A percentile compares a stretch with the other conserved stretches of the same genome.
Conservation (phyloP, 176 grass and related monocot species). For the Rhynchospora pubera region DNA sequence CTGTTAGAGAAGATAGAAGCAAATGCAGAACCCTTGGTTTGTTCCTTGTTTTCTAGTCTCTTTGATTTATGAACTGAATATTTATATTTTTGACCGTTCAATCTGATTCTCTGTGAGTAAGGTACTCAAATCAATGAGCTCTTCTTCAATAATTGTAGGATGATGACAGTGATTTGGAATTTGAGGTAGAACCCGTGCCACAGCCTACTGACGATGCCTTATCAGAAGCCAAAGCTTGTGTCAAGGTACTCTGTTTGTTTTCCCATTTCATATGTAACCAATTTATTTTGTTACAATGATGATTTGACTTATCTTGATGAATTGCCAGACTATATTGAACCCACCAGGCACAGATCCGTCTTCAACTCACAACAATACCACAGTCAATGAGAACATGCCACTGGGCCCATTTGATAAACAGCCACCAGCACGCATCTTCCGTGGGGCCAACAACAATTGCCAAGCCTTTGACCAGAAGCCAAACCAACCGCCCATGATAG, state of each 20-base stretch:
- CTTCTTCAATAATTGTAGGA: constrained; percentile 35
- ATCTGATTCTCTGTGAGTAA: background rate
- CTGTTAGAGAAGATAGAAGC: constrained; percentile 37
- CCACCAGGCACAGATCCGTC: constrained; percentile 36
- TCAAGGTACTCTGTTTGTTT: constrained; percentile 43
- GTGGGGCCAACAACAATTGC: constrained; percentile 29
- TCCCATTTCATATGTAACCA: background rate
- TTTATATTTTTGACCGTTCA: background rate
- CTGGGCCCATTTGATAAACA: constrained; percentile 63
- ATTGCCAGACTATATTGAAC: constrained; percentile 57
- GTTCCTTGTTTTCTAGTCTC: constrained; percentile 10
- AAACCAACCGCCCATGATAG: background rate
- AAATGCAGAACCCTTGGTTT: constrained; percentile 50
- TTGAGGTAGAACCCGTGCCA: constrained; percentile 60
- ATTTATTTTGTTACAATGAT: background rate
- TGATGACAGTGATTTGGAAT: constrained; percentile 91
- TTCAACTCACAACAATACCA: constrained; percentile 33
- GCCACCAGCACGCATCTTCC: constrained; percentile 28
- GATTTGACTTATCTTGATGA: constrained; percentile 5
- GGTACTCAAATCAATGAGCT: background rate
- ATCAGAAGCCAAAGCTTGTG: constrained; percentile 49
- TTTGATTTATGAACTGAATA: background rate
- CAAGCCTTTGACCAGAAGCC: constrained; percentile 39
- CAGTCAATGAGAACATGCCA: constrained; percentile 38
- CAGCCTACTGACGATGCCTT: constrained; percentile 30